Conservation (phyloP, 2,329 filamentous ascomycete genomes). For the Fragosphaeria purpurea region DNA sequence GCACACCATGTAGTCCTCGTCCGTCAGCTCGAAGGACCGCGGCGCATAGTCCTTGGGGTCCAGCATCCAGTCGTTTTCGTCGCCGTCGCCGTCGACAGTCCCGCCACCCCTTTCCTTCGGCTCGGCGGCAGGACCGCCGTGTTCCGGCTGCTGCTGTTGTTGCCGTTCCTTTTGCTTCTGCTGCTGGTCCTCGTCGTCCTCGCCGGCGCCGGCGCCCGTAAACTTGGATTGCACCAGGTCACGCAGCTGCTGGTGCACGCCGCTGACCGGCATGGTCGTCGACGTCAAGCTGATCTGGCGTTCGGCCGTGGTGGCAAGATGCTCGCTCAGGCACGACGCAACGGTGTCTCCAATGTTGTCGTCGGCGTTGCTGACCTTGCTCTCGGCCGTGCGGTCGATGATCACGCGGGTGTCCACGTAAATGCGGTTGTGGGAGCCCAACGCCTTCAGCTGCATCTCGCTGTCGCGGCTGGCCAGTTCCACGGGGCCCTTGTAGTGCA, state of each 20-base stretch:
- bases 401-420: conserved; percentile 2
- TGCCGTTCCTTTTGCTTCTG: too few relatives aligned
- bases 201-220: neutral
- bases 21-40: neutral
- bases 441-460: conserved; percentile 1
- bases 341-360: neutral
- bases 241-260: conserved; percentile 3
- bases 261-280: neutral
- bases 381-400: conserved; percentile 4
- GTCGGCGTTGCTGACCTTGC: conserved; percentile 2
- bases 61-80: neutral
- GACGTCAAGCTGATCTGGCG: conserved; percentile 1
- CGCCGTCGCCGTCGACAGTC: neutral
- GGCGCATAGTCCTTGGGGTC: conserved; percentile 1
- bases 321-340: neutral
- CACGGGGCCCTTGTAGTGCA: conserved; percentile 1
- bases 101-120: too few relatives aligned
- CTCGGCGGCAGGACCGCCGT: too few relatives aligned
- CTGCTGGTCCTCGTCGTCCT: too few relatives aligned
- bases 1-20: conserved; percentile 5
- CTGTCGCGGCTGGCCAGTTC: neutral
- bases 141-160: too few relatives aligned
- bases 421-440: neutral
- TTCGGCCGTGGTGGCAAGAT: neutral
- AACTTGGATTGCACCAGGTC: conserved; percentile 1